Evolutionary conservation across 306 rosid genomes (phyloP), one percentile per base, ranked within the genome.

Genomic region (Mimosa bimucronata): DNA sequence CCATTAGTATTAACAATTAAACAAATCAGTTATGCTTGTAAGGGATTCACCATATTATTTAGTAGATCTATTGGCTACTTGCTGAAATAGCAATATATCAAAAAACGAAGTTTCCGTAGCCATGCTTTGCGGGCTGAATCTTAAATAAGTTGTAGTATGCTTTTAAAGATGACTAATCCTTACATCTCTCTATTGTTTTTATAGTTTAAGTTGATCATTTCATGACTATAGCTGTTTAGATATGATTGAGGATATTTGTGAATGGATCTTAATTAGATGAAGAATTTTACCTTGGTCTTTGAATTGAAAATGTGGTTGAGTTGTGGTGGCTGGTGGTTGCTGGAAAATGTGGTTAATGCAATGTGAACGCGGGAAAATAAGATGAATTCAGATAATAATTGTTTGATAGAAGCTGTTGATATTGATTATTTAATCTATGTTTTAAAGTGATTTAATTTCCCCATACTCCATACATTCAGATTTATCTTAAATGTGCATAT

Each of bases 41-140:
- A 28, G 23, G 18, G 3, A 10, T 58, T 58, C 19, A 2, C 44
- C 29, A 29, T 29, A 23, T 72, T 18, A 50, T 53, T 30, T 18
- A 62, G 68, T 67, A 66, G 66, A 78, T 78, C 79, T 66, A n/a
- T 25, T 25, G 71, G 26, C 57, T 78, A 65, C 80, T 73, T 15
- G 12, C 77, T 42, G 77, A 73, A 73, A 82, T n/a, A 52, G 21
- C 58, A 58, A 60, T 60, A 46, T 45, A 75, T 19, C 64, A 55
- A 65, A 52, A 18, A 12, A n/a, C n/a, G n/a, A 44, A 46, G 53
- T 14, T 15, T 46, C 53, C n/a, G 19, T 15, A 67, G 77, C 67
- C 64, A 60, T 48, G 60, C 70, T 19, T 12, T 42, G 25, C 34
- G 21, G 37, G 42, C 61, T 4, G 64, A 42, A 23, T 64, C 40